phyloP scores from a whole-genome alignment of 2,329 filamentous ascomycete species.

The Aspergillus pseudoglaucus region DNA sequence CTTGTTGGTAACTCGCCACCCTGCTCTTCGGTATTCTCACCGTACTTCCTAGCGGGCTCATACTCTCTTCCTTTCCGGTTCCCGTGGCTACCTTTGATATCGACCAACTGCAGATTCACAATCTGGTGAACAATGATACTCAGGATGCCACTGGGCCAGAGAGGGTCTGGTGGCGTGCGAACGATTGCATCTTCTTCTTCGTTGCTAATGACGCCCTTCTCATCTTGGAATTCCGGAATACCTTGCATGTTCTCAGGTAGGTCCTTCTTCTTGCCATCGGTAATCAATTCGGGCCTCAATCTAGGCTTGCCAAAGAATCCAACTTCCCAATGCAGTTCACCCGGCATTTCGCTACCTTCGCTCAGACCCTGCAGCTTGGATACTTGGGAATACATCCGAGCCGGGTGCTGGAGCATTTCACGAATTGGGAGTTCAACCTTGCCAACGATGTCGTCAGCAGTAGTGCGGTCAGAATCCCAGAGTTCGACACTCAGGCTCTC shows the following conservation, averaged over 20 bases:
- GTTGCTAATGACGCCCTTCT: slow-evolving; percentile 71
- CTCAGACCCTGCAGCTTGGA: slow-evolving; percentile 79
- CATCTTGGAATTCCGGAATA: slow-evolving; percentile 72
- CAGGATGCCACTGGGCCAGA: slow-evolving; percentile 88
- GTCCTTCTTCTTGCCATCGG: slow-evolving; percentile 74
- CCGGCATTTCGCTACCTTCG: slow-evolving; percentile 80
- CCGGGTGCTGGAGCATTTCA: slow-evolving; percentile 88
- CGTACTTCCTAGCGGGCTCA: slow-evolving; percentile 77
- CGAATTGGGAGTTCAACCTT: slow-evolving; percentile 92
- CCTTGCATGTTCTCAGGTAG: slow-evolving; percentile 68
- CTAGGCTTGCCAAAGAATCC: slow-evolving; percentile 90
- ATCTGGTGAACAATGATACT: slow-evolving; percentile 88
- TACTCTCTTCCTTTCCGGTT: slow-evolving; percentile 80
- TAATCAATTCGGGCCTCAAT: slow-evolving; percentile 75
- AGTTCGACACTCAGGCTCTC: slow-evolving; percentile 90
- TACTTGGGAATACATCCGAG: slow-evolving; percentile 83
- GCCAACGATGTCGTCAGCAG: slow-evolving; percentile 89
- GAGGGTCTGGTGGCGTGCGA: slow-evolving; percentile 87
- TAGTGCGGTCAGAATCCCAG: slow-evolving; percentile 91
- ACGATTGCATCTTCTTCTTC: slow-evolving; percentile 75
- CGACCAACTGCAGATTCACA: slow-evolving; percentile 85
- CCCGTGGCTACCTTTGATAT: slow-evolving; percentile 77
- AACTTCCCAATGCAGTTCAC: slow-evolving; percentile 91
- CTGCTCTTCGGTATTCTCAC: slow-evolving; percentile 80
- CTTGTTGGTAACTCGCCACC: slow-evolving; percentile 74